These are phyloP conservation scores for Rhizophlyctis rosea DNA, from an alignment of 192 early-diverging fungal genomes.

Conservation along the genomic window DNA sequence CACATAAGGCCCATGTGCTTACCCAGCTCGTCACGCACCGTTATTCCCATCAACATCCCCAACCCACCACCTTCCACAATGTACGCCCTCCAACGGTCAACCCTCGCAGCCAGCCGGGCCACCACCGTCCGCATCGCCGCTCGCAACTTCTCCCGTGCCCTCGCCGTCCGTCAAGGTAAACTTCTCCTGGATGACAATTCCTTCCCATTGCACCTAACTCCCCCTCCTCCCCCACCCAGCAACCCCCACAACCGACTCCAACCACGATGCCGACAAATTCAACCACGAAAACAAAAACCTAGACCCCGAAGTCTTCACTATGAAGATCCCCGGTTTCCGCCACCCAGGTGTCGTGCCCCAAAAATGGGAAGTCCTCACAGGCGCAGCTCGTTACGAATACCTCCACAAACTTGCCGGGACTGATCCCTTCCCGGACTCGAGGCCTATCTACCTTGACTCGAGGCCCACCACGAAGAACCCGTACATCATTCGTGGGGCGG, in stretches of 20 bases:
- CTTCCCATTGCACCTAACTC: not conserved
- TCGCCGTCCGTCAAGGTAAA: not conserved
- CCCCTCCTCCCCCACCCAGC: not conserved
- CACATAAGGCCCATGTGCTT: no score
- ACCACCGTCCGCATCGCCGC: not conserved
- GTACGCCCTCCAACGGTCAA: not conserved
- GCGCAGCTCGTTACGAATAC: slow-evolving; percentile 87
- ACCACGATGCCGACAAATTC: not conserved
- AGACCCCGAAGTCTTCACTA: not conserved
- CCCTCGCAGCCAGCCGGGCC: not conserved
- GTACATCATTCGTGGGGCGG: slow-evolving; percentile 77
- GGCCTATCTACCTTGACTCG: slow-evolving; percentile 68
- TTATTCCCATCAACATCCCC: no score
- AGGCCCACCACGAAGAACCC: slow-evolving; percentile 82
- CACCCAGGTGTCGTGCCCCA: slow-evolving; percentile 63
- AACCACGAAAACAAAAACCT: no score
- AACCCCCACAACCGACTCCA: not conserved
- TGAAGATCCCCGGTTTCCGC: slow-evolving; percentile 52
- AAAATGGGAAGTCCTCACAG: slow-evolving; percentile 85
- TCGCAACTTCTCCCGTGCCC: not conserved
- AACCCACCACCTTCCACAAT: not conserved
- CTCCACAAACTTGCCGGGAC: slow-evolving; percentile 80
- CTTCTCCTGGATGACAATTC: not conserved
- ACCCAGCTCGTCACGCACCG: no score
- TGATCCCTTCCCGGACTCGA: slow-evolving; percentile 82